Conservation (phyloP, 495 filamentous ascomycete species). For the Letharia lupina region DNA sequence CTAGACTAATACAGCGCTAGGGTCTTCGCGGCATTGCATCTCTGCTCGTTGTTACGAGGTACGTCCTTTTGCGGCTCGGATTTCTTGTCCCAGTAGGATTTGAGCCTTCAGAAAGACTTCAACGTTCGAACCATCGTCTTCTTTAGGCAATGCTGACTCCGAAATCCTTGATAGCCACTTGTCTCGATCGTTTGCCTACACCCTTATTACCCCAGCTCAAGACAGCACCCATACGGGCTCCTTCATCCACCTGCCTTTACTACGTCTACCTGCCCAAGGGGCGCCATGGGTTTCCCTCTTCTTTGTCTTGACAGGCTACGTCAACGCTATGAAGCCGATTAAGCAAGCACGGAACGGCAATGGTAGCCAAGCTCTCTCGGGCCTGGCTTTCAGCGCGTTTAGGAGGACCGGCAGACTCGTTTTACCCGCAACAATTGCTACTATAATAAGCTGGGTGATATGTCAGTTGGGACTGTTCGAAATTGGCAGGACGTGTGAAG, state of each 20-base stretch:
- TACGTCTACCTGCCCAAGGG: slow-evolving; percentile 55
- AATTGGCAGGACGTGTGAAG: slow-evolving; percentile 47
- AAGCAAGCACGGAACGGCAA: slow-evolving; percentile 50
- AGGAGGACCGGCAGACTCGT: slow-evolving; percentile 57
- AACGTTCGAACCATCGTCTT: neutral
- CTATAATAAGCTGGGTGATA: slow-evolving; percentile 48
- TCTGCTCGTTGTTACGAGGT: slow-evolving; percentile 53
- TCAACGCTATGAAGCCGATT: slow-evolving; percentile 58
- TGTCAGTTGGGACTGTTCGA: slow-evolving; percentile 49
- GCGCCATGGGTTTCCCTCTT: slow-evolving; percentile 61
- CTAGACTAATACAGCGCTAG: slow-evolving; percentile 26
- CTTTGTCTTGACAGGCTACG: slow-evolving; percentile 59
- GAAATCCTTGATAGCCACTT: neutral
- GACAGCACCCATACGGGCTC: slow-evolving; percentile 34
- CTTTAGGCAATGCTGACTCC: neutral
- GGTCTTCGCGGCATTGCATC: slow-evolving; percentile 58
- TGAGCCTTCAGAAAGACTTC: neutral
- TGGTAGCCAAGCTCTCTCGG: slow-evolving; percentile 40
- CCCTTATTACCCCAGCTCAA: slow-evolving; percentile 12
- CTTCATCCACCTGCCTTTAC: slow-evolving; percentile 51
- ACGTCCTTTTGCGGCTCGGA: slow-evolving; percentile 36
- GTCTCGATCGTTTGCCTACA: slow-evolving; percentile 14
- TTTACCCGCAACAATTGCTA: slow-evolving; percentile 50
- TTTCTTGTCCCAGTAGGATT: neutral
- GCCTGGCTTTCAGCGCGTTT: slow-evolving; percentile 53